These are phyloP conservation scores for Aspergillus pseudoterreus DNA, from an alignment of 2,329 filamentous ascomycete genomes.

Conservation along the genomic window DNA sequence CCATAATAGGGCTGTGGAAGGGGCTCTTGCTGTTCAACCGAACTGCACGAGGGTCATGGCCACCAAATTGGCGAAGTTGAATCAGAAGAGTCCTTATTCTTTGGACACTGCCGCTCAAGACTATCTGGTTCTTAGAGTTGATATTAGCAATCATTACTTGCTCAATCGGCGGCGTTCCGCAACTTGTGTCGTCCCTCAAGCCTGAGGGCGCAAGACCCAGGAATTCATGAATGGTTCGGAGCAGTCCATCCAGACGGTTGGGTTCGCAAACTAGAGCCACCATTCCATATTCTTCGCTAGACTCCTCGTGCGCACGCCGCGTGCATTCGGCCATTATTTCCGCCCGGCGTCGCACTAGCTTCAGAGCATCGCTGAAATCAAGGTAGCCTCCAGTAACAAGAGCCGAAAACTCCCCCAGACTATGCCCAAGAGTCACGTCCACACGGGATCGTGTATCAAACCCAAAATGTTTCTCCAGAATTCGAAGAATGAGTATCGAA, in stretches of 20 bases:
- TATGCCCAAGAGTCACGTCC: slow-evolving; percentile 84
- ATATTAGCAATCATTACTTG: slow-evolving; percentile 90
- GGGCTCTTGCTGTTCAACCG: slow-evolving; percentile 81
- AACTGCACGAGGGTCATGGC: slow-evolving; percentile 86
- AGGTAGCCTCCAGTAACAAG: slow-evolving; percentile 81
- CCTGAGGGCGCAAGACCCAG: slow-evolving; percentile 65
- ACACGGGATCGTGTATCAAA: slow-evolving; percentile 69
- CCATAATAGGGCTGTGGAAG: slow-evolving; percentile 91
- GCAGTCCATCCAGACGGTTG: slow-evolving; percentile 64
- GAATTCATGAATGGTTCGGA: slow-evolving; percentile 74
- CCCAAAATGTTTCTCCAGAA: slow-evolving; percentile 79
- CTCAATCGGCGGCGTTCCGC: slow-evolving; percentile 70
- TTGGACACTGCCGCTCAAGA: slow-evolving; percentile 81
- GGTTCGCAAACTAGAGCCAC: slow-evolving; percentile 87
- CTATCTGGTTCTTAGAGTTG: slow-evolving; percentile 95
- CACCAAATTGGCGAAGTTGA: slow-evolving; percentile 82
- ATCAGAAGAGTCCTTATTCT: slow-evolving; percentile 76
- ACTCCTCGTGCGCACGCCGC: slow-evolving; percentile 58
- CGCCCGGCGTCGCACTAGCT: slow-evolving; percentile 71
- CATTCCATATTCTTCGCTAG: slow-evolving; percentile 88
- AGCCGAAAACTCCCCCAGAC: slow-evolving; percentile 87
- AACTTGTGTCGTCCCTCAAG: slow-evolving; percentile 63
- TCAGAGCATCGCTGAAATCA: slow-evolving; percentile 70
- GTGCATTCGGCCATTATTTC: slow-evolving; percentile 81
- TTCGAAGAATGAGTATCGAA: slow-evolving; percentile 80